Evolutionary conservation across 106 monocot species (phyloP).

Genomic region (Chionographis japonica): DNA sequence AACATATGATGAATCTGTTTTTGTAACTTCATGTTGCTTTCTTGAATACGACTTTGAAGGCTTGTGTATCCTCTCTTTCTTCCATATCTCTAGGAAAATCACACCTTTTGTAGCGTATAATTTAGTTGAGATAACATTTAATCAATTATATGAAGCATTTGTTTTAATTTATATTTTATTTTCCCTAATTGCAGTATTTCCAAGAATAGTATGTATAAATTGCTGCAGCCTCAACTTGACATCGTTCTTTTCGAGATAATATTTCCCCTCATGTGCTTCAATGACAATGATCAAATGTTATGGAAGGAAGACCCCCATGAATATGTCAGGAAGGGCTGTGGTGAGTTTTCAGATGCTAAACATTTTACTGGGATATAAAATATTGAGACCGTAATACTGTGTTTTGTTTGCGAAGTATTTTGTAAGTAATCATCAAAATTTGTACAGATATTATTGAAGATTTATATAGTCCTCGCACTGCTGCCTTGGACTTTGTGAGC

Average conservation of each 20-base stretch:
- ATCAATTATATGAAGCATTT: too few species aligned
- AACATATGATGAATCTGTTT: too few species aligned
- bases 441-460: background rate
- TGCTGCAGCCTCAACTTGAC: conserved; percentile 81
- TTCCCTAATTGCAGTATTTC: conserved; percentile 61
- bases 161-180: background rate
- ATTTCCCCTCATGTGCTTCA: conserved; percentile 96
- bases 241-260: conserved; percentile 92
- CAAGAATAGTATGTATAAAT: conserved; percentile 75
- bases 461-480: background rate
- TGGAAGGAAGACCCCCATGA: conserved; percentile 99
- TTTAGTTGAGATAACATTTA: background rate
- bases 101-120: too few species aligned
- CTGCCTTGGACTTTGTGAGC: background rate
- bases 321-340: conserved; percentile 98
- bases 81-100: too few species aligned
- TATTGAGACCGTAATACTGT: too few species aligned
- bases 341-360: conserved; percentile 28
- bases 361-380: too few species aligned
- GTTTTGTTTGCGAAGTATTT: too few species aligned
- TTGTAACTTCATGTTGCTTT: too few species aligned
- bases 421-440: too few species aligned
- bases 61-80: too few species aligned
- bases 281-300: conserved; percentile 82
- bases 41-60: too few species aligned